Evolutionary conservation across 208 protist species (phyloP), one percentile per base, ranked within the genome.

Genomic region (Trypanosoma mega): DNA sequence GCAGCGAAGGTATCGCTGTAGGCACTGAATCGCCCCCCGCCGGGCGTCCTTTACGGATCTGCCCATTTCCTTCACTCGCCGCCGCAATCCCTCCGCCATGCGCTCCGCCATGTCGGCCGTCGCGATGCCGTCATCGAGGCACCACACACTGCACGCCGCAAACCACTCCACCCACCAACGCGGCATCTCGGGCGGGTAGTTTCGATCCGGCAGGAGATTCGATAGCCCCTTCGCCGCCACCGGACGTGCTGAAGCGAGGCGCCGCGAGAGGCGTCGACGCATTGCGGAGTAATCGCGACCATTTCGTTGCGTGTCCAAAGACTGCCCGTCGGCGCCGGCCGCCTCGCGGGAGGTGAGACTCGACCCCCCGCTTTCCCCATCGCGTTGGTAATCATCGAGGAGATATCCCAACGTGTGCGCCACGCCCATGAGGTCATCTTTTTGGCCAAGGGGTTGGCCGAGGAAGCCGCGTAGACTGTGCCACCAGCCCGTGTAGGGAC

Each of bases 401-500:
- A 77, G 57, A 68, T 68, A 72, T 27, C 71, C 64, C 20, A 77
- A 54, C 18, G 51, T 58, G 37, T 77, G 71, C 6, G 62, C 52
- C 46, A 72, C 55, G 6, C 71, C 55, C 71, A 77, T 77, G n/a
- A 72, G 46, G 36, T 77, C 71, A 63, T 72, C 62, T 33, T 77
- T 77, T 36, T 72, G 63, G 9, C 52, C 58, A 47, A 72, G 48
- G 20, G 71, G 71, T 39, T 77, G 72, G 18, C 71, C 71, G 14
- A 77, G 59, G 36, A 72, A 68, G n/a, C 63, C 71, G 48, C 60
- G 47, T n/a, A 66, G 37, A 49, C 71, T 67, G 34, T 77, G 45
- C 71, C 71, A 77, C 71, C 71, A 77, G 16, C 71, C 71, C n/a
- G 63, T 61, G 39, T 67, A 77, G 0, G 71, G 71, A 30, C 54